Conservation (phyloP, 139 green algal species). For the Picochlorum sp. region DNA sequence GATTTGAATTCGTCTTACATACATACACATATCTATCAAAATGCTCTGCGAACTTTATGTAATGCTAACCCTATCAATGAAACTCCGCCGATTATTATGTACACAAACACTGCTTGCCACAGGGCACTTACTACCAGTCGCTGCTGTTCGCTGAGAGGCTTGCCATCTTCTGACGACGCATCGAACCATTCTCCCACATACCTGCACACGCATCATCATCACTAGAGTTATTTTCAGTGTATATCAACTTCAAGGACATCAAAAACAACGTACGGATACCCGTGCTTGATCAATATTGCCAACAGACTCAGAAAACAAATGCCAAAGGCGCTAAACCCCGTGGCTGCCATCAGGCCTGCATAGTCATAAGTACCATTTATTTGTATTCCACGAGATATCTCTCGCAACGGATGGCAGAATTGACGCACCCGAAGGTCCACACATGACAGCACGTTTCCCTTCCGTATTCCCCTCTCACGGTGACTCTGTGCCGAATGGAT, state of each 20-base stretch:
- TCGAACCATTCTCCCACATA: constrained; percentile 37
- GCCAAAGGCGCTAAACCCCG: constrained; percentile 30
- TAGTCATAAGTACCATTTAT: too few species aligned
- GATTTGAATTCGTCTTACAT: constrained; percentile 6
- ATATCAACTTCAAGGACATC: neutral
- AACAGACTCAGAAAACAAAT: constrained; percentile 26
- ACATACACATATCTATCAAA: constrained; percentile 9
- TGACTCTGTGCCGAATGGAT: too few species aligned
- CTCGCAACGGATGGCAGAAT: neutral
- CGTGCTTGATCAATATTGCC: constrained; percentile 24
- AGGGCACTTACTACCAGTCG: constrained; percentile 11
- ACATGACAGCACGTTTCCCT: constrained; percentile 4
- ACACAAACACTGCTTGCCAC: constrained; percentile 24
- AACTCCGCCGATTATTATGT: constrained; percentile 5
- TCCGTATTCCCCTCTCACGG: constrained; percentile 10
- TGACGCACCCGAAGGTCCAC: neutral
- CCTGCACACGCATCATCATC: constrained; percentile 6
- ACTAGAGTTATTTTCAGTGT: neutral
- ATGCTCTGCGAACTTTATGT: constrained; percentile 19
- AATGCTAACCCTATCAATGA: constrained; percentile 13
- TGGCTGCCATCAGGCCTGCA: neutral
- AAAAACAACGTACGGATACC: constrained; percentile 25
- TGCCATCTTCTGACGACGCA: constrained; percentile 12
- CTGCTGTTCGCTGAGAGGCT: constrained; percentile 24
- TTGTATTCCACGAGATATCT: too few species aligned